A percentile compares a stretch with the other conserved stretches of the same genome.
phyloP scores from a whole-genome alignment of 352 stramenopile genomes.

The Thalassiosira hispida region DNA sequence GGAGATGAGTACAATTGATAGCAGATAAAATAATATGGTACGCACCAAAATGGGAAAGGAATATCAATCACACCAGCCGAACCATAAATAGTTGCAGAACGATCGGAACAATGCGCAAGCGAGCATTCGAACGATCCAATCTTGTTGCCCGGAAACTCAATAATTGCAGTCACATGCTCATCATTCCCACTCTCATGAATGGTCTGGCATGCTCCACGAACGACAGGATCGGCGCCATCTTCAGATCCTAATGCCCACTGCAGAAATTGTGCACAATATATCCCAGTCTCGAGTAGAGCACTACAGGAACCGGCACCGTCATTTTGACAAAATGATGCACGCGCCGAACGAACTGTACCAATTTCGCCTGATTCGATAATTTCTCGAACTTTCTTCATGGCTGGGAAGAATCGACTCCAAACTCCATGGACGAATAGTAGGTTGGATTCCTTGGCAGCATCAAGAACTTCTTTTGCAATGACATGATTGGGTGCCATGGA shows the following conservation, averaged over 20 bases:
- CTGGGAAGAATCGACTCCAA: conserved; percentile 65
- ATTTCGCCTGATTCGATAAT: conserved; percentile 59
- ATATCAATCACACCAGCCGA: conserved; percentile 54
- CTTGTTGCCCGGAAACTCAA: conserved; percentile 58
- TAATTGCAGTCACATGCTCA: conserved; percentile 59
- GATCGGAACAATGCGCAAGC: conserved; percentile 44
- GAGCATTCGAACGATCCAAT: conserved; percentile 63
- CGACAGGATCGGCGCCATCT: conserved; percentile 20
- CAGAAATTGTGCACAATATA: conserved; percentile 71
- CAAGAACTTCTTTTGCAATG: conserved; percentile 36
- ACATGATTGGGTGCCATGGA: conserved; percentile 52
- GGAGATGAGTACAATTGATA: background rate
- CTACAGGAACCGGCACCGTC: conserved; percentile 55
- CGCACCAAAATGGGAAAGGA: conserved; percentile 63
- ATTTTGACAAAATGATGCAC: conserved; percentile 64
- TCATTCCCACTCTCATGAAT: conserved; percentile 50
- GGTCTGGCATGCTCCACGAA: conserved; percentile 44
- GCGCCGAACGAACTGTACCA: conserved; percentile 46
- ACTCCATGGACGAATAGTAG: conserved; percentile 61
- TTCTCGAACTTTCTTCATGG: conserved; percentile 58
- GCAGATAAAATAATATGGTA: background rate
- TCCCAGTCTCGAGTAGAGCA: conserved; percentile 57
- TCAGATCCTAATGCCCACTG: conserved; percentile 54
- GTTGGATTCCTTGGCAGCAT: conserved; percentile 34
- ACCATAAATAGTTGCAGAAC: conserved; percentile 54